Percentiles rank a stretch among this genome's conserved stretches.
These are phyloP conservation scores for Paragyromitra xinjiangensis DNA, from an alignment of 495 filamentous ascomycete species.

Conservation along the genomic window DNA sequence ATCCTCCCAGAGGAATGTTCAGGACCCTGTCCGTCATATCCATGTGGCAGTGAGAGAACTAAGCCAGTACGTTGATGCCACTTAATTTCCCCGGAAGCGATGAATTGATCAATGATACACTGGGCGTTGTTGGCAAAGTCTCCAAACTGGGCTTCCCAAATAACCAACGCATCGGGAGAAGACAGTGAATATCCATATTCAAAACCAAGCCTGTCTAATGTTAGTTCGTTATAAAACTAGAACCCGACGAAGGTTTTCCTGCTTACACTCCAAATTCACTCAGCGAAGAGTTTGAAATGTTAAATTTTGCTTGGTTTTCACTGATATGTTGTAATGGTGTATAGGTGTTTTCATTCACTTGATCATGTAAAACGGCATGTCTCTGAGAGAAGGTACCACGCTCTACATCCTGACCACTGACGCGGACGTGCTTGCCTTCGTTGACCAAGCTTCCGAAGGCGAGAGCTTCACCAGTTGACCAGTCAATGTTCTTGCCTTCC, in stretches of 20 bases:
- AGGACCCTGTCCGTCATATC: slow-evolving; percentile 97
- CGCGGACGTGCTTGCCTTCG: slow-evolving; percentile 94
- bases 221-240: slow-evolving; percentile 51
- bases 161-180: slow-evolving; percentile 93
- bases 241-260: background rate
- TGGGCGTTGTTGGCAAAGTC: slow-evolving; percentile 99
- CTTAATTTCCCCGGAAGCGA: slow-evolving; percentile 96
- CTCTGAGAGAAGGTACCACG: slow-evolving; percentile 99
- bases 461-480: slow-evolving; percentile 95
- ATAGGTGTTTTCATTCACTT: slow-evolving; percentile 89
- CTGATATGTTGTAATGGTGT: slow-evolving; percentile 89
- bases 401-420: slow-evolving; percentile 98
- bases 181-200: slow-evolving; percentile 98
- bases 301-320: slow-evolving; percentile 89
- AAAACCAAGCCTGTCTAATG: slow-evolving; percentile 76
- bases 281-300: slow-evolving; percentile 96
- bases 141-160: slow-evolving; percentile 99
- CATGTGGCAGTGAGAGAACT: slow-evolving; percentile 92
- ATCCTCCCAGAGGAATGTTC: slow-evolving; percentile 98
- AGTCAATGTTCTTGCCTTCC: slow-evolving; percentile 95
- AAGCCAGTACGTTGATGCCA: slow-evolving; percentile 97
- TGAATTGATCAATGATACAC: slow-evolving; percentile 98
- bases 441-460: slow-evolving; percentile 90
- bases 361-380: slow-evolving; percentile 96
- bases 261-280: slow-evolving; percentile 88